Evolutionary conservation across 2,329 filamentous ascomycete genomes (phyloP).

Genomic region (Ophiostoma himal-ulmi): DNA sequence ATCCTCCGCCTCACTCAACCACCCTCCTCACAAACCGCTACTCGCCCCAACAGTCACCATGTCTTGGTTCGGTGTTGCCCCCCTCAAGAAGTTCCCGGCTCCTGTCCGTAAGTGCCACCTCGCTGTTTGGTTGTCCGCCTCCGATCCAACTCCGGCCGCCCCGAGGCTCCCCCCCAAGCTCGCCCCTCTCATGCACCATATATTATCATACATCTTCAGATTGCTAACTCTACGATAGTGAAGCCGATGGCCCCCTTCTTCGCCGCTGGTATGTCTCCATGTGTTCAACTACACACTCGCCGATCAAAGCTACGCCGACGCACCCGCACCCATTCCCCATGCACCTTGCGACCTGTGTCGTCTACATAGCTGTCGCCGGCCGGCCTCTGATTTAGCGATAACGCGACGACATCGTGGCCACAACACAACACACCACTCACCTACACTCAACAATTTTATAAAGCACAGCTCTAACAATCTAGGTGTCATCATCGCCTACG

Average conservation of each 20-base stretch:
- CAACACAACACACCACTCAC: background rate
- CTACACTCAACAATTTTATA: background rate
- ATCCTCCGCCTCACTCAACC: background rate
- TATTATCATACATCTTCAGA: background rate
- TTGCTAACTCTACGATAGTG: constrained; percentile 48
- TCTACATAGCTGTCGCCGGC: background rate
- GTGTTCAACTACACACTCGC: background rate
- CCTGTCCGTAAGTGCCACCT: constrained; percentile 61
- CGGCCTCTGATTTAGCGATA: background rate
- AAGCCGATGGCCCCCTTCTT: constrained; percentile 91
- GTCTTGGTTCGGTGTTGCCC: constrained; percentile 63
- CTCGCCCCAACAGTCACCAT: constrained; percentile 55
- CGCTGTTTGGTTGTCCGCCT: background rate
- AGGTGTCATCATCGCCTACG: constrained; percentile 86
- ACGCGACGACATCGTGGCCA: background rate
- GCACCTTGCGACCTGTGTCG: background rate
- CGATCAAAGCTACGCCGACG: background rate
- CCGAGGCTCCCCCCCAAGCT: background rate
- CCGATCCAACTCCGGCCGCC: constrained; percentile 31
- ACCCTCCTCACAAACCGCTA: constrained; percentile 27
- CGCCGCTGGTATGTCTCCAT: constrained; percentile 67
- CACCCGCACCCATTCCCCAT: background rate
- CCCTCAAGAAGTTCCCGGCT: constrained; percentile 73
- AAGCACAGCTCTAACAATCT: constrained; percentile 15
- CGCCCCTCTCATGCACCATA: background rate